Percentiles rank a stretch among this genome's conserved stretches.
These are phyloP conservation scores for Curvularia spicifera DNA, from an alignment of 2,329 filamentous ascomycete species.

Conservation along the genomic window DNA sequence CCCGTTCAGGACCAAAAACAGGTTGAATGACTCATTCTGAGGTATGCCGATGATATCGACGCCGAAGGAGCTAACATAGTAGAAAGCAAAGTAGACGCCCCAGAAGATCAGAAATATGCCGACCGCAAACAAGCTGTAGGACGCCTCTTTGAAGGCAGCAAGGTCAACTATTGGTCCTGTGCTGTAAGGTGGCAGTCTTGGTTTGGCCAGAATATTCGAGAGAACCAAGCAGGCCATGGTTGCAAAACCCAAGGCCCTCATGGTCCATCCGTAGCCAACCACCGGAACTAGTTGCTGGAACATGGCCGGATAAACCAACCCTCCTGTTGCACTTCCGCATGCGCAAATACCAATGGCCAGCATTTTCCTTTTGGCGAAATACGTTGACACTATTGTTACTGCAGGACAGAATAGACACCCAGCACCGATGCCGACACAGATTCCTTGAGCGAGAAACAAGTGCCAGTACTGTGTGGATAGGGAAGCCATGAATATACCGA, in stretches of 20 bases:
- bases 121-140: neutral
- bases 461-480: constrained; percentile 55
- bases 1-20: constrained; percentile 56
- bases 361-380: constrained; percentile 1
- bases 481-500: constrained; percentile 58
- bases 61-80: constrained; percentile 51
- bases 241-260: constrained; percentile 59
- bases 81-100: constrained; percentile 51
- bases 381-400: constrained; percentile 1
- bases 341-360: constrained; percentile 21
- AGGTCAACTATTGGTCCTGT: neutral
- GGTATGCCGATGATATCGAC: constrained; percentile 58
- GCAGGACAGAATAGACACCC: constrained; percentile 13
- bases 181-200: neutral
- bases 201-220: neutral
- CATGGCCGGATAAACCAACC: constrained; percentile 27
- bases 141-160: neutral
- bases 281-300: constrained; percentile 11
- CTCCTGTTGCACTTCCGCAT: constrained; percentile 21
- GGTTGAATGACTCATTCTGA: constrained; percentile 44
- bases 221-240: neutral
- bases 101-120: constrained; percentile 16
- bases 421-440: constrained; percentile 35
- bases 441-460: constrained; percentile 32
- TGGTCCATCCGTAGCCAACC: constrained; percentile 63